Conservation (phyloP, 2,329 filamentous ascomycete species). For the Colletotrichum phormii region DNA sequence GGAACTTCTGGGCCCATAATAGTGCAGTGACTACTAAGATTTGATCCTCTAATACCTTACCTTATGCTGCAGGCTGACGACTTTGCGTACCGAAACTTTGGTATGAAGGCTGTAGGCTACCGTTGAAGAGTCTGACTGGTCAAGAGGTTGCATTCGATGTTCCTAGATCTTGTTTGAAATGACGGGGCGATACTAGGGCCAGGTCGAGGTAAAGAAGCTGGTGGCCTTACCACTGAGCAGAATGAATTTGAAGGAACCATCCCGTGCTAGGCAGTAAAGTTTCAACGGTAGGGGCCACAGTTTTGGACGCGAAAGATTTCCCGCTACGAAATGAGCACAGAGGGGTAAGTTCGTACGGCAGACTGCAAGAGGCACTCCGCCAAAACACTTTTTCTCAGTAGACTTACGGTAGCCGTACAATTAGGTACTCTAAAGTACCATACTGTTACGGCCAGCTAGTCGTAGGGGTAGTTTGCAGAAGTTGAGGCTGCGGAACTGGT, state of each 20-base stretch:
- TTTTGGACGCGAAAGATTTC: background rate
- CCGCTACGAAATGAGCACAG: background rate
- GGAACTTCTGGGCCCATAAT: background rate
- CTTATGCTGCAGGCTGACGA: background rate
- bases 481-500: too few relatives aligned
- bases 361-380: too few relatives aligned
- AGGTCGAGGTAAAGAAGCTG: background rate
- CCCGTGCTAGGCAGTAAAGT: background rate
- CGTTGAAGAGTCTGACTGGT: background rate
- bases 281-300: background rate
- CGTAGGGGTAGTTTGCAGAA: too few relatives aligned
- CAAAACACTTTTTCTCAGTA: too few relatives aligned
- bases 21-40: background rate
- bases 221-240: background rate
- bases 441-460: too few relatives aligned
- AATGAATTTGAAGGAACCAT: background rate
- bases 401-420: too few relatives aligned
- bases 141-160: background rate
- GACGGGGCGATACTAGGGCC: background rate
- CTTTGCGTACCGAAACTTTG: background rate
- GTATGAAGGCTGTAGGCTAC: background rate
- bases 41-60: background rate
- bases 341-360: background rate
- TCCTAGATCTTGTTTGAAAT: too few relatives aligned
- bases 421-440: too few relatives aligned